phyloP scores from a whole-genome alignment of 192 early-diverging fungal genomes.

The Lunasporangiospora selenospora region DNA sequence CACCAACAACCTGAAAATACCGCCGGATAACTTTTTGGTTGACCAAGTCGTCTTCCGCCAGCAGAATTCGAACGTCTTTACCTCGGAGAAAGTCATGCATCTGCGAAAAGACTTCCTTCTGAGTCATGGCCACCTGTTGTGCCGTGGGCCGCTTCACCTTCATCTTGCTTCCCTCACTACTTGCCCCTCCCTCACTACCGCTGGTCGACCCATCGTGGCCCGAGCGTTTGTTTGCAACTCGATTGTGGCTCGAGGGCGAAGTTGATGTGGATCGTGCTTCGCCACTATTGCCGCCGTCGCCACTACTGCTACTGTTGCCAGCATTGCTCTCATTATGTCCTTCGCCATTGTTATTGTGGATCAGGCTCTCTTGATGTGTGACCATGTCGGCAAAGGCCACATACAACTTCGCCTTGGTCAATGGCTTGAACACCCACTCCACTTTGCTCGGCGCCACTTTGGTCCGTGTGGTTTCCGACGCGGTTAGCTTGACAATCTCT shows the following conservation, averaged over 20 bases:
- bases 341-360: not conserved
- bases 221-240: not conserved
- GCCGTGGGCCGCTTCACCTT: slow-evolving; percentile 45
- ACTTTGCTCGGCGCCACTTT: slow-evolving; percentile 44
- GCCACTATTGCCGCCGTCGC: not conserved
- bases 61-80: slow-evolving; percentile 52
- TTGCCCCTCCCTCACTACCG: slow-evolving; percentile 2
- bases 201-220: not conserved
- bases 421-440: slow-evolving; percentile 64
- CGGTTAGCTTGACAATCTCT: slow-evolving; percentile 13
- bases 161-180: not conserved
- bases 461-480: not conserved
- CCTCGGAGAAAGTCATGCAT: slow-evolving; percentile 60
- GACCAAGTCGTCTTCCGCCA: slow-evolving; percentile 65
- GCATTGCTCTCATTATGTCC: not conserved
- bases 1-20: slow-evolving; percentile 56
- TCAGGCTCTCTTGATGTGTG: slow-evolving; percentile 16
- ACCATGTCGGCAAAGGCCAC: slow-evolving; percentile 51
- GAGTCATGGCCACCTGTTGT: slow-evolving; percentile 52
- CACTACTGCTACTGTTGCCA: not conserved
- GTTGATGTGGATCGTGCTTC: too few species aligned
- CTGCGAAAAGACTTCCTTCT: slow-evolving; percentile 58
- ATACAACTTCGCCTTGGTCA: slow-evolving; percentile 58
- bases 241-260: too few species aligned
- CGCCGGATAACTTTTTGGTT: slow-evolving; percentile 63